Evolutionary conservation across 2,329 filamentous ascomycete species (phyloP).

Genomic region (Dendryphion nanum): DNA sequence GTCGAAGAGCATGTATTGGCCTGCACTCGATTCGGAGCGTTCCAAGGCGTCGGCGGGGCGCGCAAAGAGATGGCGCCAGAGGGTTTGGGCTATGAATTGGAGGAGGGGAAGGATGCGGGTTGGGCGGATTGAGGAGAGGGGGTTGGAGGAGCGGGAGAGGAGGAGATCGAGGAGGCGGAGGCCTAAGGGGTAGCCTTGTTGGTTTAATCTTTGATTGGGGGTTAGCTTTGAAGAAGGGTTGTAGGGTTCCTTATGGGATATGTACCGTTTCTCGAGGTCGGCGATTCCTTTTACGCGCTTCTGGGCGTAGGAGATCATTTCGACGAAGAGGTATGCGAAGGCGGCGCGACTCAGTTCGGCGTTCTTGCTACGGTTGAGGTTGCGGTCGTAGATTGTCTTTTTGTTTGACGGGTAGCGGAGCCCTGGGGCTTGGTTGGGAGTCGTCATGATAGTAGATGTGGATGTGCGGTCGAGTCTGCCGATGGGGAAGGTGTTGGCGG

Average conservation of each 20-base stretch:
- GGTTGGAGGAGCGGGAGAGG: slow-evolving; percentile 63
- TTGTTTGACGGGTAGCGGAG: slow-evolving; percentile 88
- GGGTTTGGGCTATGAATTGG: slow-evolving; percentile 88
- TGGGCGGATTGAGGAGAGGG: slow-evolving; percentile 60
- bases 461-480: too few species aligned
- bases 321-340: slow-evolving; percentile 93
- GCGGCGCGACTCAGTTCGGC: slow-evolving; percentile 87
- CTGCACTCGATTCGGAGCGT: slow-evolving; percentile 78
- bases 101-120: slow-evolving; percentile 87
- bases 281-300: slow-evolving; percentile 86
- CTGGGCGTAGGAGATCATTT: slow-evolving; percentile 96
- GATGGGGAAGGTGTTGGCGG: too few species aligned
- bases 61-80: slow-evolving; percentile 90
- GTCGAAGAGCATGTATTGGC: slow-evolving; percentile 99
- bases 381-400: slow-evolving; percentile 97
- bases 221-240: too few species aligned
- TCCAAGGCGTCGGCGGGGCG: slow-evolving; percentile 91
- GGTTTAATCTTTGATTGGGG: slow-evolving; percentile 80
- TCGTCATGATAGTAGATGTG: too few species aligned
- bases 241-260: too few species aligned
- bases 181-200: slow-evolving; percentile 90
- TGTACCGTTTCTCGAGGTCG: slow-evolving; percentile 85
- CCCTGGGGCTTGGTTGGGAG: slow-evolving; percentile 39
- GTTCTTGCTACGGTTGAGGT: slow-evolving; percentile 84
- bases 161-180: slow-evolving; percentile 93